Percentiles rank a stretch among this genome's conserved stretches.
phyloP scores from a whole-genome alignment of 257 asterid genomes.

The Przewalskia tangutica region DNA sequence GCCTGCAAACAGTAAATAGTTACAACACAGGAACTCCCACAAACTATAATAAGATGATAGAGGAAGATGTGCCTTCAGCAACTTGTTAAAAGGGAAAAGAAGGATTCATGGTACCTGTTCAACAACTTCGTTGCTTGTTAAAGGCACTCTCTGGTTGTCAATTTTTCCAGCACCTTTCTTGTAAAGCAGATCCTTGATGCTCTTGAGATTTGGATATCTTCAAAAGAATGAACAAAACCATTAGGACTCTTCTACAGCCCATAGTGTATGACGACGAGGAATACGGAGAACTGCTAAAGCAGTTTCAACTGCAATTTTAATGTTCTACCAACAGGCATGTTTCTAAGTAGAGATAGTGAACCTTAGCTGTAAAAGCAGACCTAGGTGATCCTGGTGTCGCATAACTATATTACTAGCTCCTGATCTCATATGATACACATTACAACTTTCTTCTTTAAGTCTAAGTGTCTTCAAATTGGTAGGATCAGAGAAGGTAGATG shows the following conservation, averaged over 20 bases:
- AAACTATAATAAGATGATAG: neutral
- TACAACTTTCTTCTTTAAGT: neutral
- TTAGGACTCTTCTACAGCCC: neutral
- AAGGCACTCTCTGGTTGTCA: constrained; percentile 53
- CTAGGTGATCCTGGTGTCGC: neutral
- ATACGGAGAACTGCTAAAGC: neutral
- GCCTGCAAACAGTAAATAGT: constrained; percentile 31
- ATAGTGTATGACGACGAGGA: neutral
- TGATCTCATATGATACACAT: neutral
- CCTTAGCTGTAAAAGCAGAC: neutral
- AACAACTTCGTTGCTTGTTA: constrained; percentile 71
- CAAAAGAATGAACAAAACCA: constrained; percentile 3
- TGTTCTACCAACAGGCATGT: neutral
- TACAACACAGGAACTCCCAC: neutral
- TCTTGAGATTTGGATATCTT: constrained; percentile 79
- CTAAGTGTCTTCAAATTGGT: neutral
- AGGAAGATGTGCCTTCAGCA: neutral
- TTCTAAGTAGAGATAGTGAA: neutral
- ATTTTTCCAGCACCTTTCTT: constrained; percentile 76
- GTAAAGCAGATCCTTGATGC: constrained; percentile 81
- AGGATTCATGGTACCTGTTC: constrained; percentile 48
- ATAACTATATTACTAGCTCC: neutral
- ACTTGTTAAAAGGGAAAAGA: neutral
- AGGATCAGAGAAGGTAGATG: neutral
- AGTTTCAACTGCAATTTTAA: neutral